Percentiles rank a stretch among this genome's conserved stretches.
Conservation (phyloP, 768 basidiomycete species). For the Serendipita sp. region DNA sequence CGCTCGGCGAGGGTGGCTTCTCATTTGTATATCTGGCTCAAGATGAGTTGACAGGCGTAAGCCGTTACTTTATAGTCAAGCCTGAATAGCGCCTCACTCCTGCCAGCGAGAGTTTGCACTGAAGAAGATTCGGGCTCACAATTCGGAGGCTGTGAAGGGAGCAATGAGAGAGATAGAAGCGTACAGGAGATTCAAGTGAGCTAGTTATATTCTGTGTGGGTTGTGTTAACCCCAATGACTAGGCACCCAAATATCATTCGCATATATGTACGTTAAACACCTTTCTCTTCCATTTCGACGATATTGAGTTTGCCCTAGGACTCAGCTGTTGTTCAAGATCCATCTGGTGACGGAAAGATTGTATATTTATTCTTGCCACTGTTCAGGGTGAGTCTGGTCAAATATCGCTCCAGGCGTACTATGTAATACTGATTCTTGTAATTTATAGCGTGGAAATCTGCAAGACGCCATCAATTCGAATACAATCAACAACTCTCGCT, state of each 20-base stretch:
- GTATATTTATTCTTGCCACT: constrained; percentile 92
- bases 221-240: background rate
- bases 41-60: constrained; percentile 68
- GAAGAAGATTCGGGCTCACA: constrained; percentile 89
- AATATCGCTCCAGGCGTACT: background rate
- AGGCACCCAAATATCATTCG: constrained; percentile 96
- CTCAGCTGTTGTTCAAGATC: constrained; percentile 87
- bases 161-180: constrained; percentile 85
- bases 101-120: constrained; percentile 76
- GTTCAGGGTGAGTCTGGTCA: constrained; percentile 52
- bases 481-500: constrained; percentile 62
- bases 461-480: constrained; percentile 88
- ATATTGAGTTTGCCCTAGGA: constrained; percentile 33
- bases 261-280: constrained; percentile 44
- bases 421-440: background rate
- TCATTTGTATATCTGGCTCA: constrained; percentile 81
- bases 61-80: constrained; percentile 15
- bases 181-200: constrained; percentile 83
- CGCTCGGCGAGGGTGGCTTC: constrained; percentile 93
- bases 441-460: constrained; percentile 63
- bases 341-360: constrained; percentile 82
- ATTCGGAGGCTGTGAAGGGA: constrained; percentile 73
- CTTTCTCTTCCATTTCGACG: background rate
- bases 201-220: constrained; percentile 8
- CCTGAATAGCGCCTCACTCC: constrained; percentile 1